Base-by-base conservation (phyloP, 1,139 yeast species). In the Hansenula sp. region DNA sequence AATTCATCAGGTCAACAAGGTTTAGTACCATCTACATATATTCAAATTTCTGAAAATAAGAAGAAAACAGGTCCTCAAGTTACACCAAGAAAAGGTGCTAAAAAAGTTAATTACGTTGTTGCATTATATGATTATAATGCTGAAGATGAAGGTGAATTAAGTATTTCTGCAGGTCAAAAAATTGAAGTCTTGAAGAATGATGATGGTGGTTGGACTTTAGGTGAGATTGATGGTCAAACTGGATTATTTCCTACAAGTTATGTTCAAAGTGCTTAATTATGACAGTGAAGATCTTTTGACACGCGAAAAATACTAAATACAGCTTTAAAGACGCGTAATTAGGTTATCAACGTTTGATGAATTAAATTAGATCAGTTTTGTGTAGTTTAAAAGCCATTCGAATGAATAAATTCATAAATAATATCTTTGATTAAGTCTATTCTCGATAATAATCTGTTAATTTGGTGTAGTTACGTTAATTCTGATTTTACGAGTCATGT, bases 171-270 rank as follows among this genome's bases (percentile, higher is more conserved):
- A 0, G 97, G 97, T 1, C 97, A 92, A 50, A 69, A 71, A 43
- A 77, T 88, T n/a, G 74, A 77, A 3, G 71, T 87, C 18, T 68
- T 83, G 31, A 77, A 75, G 33, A 86, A 77, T 36, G 92, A 87
- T 46, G 83, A 82, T 44, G 96, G 95, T 7, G 99, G 99, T 1
- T 92, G 99, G 99, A 89, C 97, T 1, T 87, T 82, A 52, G 98
- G 97, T 10, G 95, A 86, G 56, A 51, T 84, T 16, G 73, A 82
- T 52, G 96, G 96, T 1, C 53, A 51, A 27, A 42, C 26, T 2
- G 97, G 97, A 1, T 61, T 87, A 48, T 85, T 90, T 62, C 97
- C 97, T 7, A 82, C 94, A 0, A 71, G 85, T 47, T 90, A 89
- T 59, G 56, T 51, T 4, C 55, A 50, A 29, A 25, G 41, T 4